These are phyloP conservation scores for Solioccasus polychromus DNA, from an alignment of 768 basidiomycete genomes.

Conservation along the genomic window DNA sequence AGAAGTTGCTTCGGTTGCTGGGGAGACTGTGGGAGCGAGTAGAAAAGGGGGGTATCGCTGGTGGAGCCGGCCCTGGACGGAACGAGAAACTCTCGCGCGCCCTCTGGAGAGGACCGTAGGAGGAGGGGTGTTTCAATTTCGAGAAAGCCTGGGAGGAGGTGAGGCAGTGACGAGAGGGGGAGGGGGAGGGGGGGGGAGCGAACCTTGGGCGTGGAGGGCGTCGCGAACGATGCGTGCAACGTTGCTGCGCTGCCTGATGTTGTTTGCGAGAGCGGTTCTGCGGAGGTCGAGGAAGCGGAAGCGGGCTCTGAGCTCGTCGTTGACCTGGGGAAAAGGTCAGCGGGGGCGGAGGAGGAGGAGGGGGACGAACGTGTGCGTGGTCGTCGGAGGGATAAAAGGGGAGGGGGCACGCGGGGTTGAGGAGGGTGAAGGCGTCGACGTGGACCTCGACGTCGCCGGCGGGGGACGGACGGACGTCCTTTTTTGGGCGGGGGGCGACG, in stretches of 20 bases:
- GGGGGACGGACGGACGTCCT: conserved; percentile 58
- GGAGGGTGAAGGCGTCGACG: conserved; percentile 63
- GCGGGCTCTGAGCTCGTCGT: conserved; percentile 80
- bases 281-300: conserved; percentile 91
- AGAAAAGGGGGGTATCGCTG: conserved; percentile 51
- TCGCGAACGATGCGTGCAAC: conserved; percentile 79
- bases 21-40: conserved; percentile 90
- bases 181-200: conserved; percentile 18
- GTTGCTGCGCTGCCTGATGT: conserved; percentile 76
- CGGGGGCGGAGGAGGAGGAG: conserved; percentile 1
- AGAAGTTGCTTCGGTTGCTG: conserved; percentile 95
- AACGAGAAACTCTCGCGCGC: conserved; percentile 91
- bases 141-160: conserved; percentile 60
- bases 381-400: conserved; percentile 86
- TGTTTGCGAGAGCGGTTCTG: conserved; percentile 65
- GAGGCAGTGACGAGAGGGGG: conserved; percentile 5
- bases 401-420: conserved; percentile 70
- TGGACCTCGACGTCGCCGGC: conserved; percentile 81
- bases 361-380: conserved; percentile 30
- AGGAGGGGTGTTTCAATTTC: conserved; percentile 94
- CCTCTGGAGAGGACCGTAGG: conserved; percentile 89
- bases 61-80: conserved; percentile 56
- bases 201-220: conserved; percentile 72
- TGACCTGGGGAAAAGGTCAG: conserved; percentile 50
- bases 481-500: conserved; percentile 61